Evolutionary conservation across 75 land plant species (phyloP).

Genomic region (Gnetum montanum): DNA sequence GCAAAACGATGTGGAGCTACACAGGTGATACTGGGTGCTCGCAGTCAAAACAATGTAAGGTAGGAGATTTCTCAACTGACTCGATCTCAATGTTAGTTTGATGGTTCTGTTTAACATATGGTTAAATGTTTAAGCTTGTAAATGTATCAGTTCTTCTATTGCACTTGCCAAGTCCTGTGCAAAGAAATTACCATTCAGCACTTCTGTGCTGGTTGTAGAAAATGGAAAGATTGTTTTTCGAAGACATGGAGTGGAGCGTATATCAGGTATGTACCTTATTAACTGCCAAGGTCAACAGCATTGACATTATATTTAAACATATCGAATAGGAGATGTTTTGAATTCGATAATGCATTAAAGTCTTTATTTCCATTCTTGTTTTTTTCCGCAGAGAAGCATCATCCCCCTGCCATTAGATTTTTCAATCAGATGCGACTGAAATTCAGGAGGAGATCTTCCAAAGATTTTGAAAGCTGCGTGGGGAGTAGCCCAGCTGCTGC

Average conservation of each 20-base stretch:
- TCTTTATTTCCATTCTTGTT: too few relatives aligned
- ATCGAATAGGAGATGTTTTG: too few relatives aligned
- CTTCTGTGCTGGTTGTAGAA: constrained; percentile 53
- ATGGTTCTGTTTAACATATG: neutral
- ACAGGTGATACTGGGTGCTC: constrained; percentile 39
- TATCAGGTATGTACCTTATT: neutral
- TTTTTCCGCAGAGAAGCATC: constrained; percentile 1
- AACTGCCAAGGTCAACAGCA: too few relatives aligned
- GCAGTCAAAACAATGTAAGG: constrained; percentile 15
- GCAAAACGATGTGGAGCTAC: constrained; percentile 26
- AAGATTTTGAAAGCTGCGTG: neutral
- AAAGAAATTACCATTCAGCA: constrained; percentile 48
- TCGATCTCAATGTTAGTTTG: neutral
- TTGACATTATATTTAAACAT: too few relatives aligned
- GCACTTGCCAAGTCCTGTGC: constrained; percentile 67
- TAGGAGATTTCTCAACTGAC: constrained; percentile 4
- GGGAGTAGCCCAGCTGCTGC: neutral
- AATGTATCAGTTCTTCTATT: constrained; percentile 21
- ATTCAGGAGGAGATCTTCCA: neutral
- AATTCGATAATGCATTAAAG: too few relatives aligned
- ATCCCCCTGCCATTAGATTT: neutral
- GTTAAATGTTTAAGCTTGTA: neutral
- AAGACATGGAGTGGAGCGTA: constrained; percentile 12
- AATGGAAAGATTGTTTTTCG: constrained; percentile 61
- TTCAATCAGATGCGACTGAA: neutral